These are phyloP conservation scores for Mycena vulgaris DNA, from an alignment of 768 basidiomycete species.

Conservation along the genomic window DNA sequence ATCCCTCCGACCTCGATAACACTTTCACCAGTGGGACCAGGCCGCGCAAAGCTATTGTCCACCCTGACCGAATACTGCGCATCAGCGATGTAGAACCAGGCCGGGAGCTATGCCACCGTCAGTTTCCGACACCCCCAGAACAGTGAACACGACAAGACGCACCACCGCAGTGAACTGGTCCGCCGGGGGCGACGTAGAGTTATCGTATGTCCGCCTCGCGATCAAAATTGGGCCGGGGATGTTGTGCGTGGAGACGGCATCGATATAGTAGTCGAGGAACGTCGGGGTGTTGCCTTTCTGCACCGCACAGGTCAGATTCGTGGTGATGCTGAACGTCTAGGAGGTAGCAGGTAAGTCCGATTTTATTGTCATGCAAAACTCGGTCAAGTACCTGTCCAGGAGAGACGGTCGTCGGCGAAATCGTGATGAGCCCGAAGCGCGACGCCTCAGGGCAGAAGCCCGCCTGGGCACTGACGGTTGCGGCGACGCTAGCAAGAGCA, in stretches of 20 bases:
- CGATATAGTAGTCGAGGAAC: constrained; percentile 34
- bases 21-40: constrained; percentile 25
- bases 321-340: constrained; percentile 30
- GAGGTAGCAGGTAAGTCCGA: background rate
- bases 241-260: background rate
- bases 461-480: constrained; percentile 16
- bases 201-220: constrained; percentile 31
- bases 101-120: constrained; percentile 14
- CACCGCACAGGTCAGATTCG: constrained; percentile 35
- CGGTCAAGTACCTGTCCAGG: constrained; percentile 25
- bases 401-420: constrained; percentile 34
- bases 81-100: constrained; percentile 30
- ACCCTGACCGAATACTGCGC: constrained; percentile 20
- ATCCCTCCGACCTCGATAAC: constrained; percentile 27
- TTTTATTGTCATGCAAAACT: background rate
- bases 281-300: constrained; percentile 35
- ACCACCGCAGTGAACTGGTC: constrained; percentile 29
- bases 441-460: constrained; percentile 31
- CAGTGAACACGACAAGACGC: background rate
- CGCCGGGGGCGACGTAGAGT: constrained; percentile 15
- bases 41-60: constrained; percentile 26
- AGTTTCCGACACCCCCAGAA: background rate
- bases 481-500: background rate
- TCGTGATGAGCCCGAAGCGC: constrained; percentile 21
- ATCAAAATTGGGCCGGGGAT: constrained; percentile 30